Percentiles rank a stretch among this genome's conserved stretches.
Evolutionary conservation across 176 grass and related monocot genomes (phyloP).

Genomic region (Oropetium thomaeum): DNA sequence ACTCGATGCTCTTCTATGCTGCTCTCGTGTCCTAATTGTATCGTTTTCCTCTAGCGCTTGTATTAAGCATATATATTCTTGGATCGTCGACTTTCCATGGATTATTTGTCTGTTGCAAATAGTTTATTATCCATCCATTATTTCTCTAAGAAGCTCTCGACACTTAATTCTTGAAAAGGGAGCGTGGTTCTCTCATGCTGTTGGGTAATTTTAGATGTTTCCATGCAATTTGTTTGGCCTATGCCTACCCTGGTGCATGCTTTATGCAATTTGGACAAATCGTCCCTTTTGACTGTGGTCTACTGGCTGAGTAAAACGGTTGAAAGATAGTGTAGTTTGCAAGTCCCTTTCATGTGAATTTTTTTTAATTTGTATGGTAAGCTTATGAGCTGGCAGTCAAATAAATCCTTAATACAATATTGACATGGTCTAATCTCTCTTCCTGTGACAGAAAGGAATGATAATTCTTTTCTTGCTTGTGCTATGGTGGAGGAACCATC

Average conservation of each 20-base stretch:
- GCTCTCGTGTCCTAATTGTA: conserved; percentile 35
- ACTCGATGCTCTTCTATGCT: conserved; percentile 17
- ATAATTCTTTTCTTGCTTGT: conserved; percentile 29
- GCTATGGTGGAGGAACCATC: conserved; percentile 14
- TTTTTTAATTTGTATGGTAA: conserved; percentile 15
- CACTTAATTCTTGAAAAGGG: background rate
- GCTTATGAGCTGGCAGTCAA: conserved; percentile 39
- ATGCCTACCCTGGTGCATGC: background rate
- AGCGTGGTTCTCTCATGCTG: background rate
- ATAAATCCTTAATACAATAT: conserved; percentile 23
- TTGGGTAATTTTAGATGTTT: conserved; percentile 19
- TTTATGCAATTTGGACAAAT: conserved; percentile 11
- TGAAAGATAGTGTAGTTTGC: conserved; percentile 33
- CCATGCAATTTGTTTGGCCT: background rate
- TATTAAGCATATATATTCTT: conserved; percentile 6
- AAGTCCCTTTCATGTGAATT: conserved; percentile 37
- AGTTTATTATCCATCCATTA: too few relatives aligned
- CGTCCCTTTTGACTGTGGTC: conserved; percentile 35
- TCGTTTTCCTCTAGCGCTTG: conserved; percentile 10
- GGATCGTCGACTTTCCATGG: background rate
- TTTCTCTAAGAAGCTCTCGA: background rate
- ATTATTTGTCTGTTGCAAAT: background rate
- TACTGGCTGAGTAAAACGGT: conserved; percentile 27
- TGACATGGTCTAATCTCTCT: conserved; percentile 6
- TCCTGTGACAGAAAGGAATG: conserved; percentile 30